phyloP scores from a whole-genome alignment of 768 basidiomycete genomes.

The Lenzites betulinus region DNA sequence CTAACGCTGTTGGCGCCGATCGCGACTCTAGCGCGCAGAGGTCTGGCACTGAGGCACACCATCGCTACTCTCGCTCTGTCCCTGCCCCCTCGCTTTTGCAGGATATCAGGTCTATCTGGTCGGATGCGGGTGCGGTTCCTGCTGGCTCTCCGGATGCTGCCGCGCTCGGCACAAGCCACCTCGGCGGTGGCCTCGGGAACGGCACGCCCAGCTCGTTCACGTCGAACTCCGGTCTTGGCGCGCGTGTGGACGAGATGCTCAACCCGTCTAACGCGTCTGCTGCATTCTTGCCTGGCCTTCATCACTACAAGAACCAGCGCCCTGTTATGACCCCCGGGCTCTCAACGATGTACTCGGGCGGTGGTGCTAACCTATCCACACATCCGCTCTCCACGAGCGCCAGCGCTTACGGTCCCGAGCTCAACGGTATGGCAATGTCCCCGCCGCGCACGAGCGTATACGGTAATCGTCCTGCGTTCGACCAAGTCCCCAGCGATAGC shows the following conservation, averaged over 20 bases:
- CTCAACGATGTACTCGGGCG: slow-evolving; percentile 24
- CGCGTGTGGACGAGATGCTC: slow-evolving; percentile 45
- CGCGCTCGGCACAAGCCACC: slow-evolving; percentile 16
- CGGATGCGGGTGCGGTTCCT: slow-evolving; percentile 45
- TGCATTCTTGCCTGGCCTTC: slow-evolving; percentile 76
- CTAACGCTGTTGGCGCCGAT: slow-evolving; percentile 22
- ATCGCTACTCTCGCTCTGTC: slow-evolving; percentile 83
- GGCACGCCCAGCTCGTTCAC: slow-evolving; percentile 58
- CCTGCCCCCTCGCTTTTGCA: slow-evolving; percentile 76
- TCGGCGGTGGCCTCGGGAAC: slow-evolving; percentile 33
- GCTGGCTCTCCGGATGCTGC: slow-evolving; percentile 41
- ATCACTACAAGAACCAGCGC: slow-evolving; percentile 58
- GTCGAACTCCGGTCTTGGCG: slow-evolving; percentile 44
- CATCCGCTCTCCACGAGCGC: slow-evolving; percentile 4
- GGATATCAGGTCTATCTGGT: slow-evolving; percentile 82
- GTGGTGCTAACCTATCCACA: slow-evolving; percentile 12
- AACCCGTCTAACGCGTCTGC: slow-evolving; percentile 79
- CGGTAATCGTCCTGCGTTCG: slow-evolving; percentile 26
- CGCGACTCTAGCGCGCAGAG: slow-evolving; percentile 27
- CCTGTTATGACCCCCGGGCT: slow-evolving; percentile 26
- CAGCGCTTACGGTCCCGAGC: slow-evolving; percentile 19
- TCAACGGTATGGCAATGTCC: slow-evolving; percentile 27
- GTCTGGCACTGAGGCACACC: slow-evolving; percentile 41
- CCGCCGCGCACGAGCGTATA: slow-evolving; percentile 29
- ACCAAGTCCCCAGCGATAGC: slow-evolving; percentile 36